Conservation (phyloP, 345 rosid genomes). For the Eucalyptus dawsonii region DNA sequence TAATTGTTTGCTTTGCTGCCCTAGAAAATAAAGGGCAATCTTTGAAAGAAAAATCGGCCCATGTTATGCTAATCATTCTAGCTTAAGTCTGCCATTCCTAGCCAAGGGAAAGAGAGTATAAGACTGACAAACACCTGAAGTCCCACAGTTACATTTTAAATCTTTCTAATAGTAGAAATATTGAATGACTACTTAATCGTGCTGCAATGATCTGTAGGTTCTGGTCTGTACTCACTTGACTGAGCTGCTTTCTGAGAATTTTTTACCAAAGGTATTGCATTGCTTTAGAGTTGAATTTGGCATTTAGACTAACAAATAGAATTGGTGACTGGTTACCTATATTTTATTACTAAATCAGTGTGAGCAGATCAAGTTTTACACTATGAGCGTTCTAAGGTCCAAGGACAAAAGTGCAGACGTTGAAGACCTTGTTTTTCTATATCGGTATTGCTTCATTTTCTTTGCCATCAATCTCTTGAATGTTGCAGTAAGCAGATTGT, state of each 20-base stretch:
- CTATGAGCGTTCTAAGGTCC: slow-evolving; percentile 89
- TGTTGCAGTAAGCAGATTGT: neutral
- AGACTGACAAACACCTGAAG: neutral
- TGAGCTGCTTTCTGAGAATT: slow-evolving; percentile 59
- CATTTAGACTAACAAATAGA: neutral
- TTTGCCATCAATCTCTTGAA: neutral
- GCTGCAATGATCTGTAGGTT: slow-evolving; percentile 32
- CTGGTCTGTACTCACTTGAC: slow-evolving; percentile 86
- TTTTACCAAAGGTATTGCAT: slow-evolving; percentile 52
- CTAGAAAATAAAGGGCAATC: neutral
- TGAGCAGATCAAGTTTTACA: slow-evolving; percentile 65
- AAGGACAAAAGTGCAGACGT: slow-evolving; percentile 30
- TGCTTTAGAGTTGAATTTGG: neutral
- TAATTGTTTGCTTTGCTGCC: neutral
- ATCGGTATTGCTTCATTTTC: slow-evolving; percentile 35
- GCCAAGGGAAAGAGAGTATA: neutral
- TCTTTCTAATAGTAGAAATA: neutral
- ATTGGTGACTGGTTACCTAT: neutral
- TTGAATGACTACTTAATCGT: neutral
- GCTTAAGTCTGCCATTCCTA: neutral
- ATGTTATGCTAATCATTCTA: neutral
- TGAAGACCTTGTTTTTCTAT: slow-evolving; percentile 81
- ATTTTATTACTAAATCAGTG: slow-evolving; percentile 30
- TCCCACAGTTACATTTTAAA: neutral
- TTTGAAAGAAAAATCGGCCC: neutral